Evolutionary conservation across 768 basidiomycete species (phyloP).

Genomic region (Russula vinacea): DNA sequence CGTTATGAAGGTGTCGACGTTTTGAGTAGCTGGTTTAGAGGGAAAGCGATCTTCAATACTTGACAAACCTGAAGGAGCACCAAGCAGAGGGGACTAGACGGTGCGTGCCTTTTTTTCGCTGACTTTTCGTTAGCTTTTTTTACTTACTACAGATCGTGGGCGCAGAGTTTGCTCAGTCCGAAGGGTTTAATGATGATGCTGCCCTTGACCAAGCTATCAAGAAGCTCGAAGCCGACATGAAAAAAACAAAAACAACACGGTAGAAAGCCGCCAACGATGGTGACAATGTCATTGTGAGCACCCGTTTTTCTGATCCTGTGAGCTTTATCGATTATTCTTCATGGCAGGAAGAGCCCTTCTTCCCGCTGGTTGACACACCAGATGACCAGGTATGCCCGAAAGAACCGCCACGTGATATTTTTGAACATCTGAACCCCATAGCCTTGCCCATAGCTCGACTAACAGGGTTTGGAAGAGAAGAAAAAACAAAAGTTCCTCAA

Average conservation of each 20-base stretch:
- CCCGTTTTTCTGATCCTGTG: background rate
- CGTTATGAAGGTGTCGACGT: background rate
- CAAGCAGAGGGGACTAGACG: conserved; percentile 58
- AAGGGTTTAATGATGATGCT: conserved; percentile 76
- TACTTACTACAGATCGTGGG: conserved; percentile 7
- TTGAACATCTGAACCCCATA: background rate
- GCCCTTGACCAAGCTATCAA: conserved; percentile 80
- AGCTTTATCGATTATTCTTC: conserved; percentile 1
- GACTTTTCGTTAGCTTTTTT: conserved; percentile 3
- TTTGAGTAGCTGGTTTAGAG: conserved; percentile 61
- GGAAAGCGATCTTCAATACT: conserved; percentile 66
- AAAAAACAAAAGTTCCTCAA: conserved; percentile 89
- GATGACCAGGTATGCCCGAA: conserved; percentile 70
- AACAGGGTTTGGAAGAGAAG: conserved; percentile 92
- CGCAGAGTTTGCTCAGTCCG: conserved; percentile 58
- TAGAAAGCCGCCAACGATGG: conserved; percentile 73
- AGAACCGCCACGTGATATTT: background rate
- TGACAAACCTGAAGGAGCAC: conserved; percentile 61
- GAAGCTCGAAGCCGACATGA: conserved; percentile 79
- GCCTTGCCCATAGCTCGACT: conserved; percentile 86
- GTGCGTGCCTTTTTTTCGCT: conserved; percentile 40
- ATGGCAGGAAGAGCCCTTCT: conserved; percentile 69
- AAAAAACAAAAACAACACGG: conserved; percentile 64
- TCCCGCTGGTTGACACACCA: conserved; percentile 87
- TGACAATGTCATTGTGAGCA: conserved; percentile 53